Conservation (phyloP, 345 rosid genomes). For the Eutrema yunnanense region DNA sequence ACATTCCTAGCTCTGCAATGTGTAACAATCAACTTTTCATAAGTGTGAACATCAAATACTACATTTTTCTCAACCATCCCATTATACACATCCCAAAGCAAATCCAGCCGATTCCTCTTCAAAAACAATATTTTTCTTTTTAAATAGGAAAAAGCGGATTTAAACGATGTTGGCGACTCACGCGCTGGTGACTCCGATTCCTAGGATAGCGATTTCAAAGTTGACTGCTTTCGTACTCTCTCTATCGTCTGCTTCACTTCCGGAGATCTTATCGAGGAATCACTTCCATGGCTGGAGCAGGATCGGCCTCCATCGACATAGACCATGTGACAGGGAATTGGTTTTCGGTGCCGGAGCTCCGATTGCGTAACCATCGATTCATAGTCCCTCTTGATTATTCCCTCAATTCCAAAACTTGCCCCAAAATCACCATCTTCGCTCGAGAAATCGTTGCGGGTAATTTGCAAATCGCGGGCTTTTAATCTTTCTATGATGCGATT, state of each 20-base stretch:
- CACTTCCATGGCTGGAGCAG: slow-evolving; percentile 36
- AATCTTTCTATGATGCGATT: not conserved
- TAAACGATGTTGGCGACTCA: slow-evolving; percentile 17
- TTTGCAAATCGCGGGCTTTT: not conserved
- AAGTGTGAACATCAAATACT: slow-evolving; percentile 46
- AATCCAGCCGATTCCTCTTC: slow-evolving; percentile 40
- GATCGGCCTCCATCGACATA: not conserved
- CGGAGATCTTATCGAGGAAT: not conserved
- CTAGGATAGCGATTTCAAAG: slow-evolving; percentile 29
- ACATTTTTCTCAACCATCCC: slow-evolving; percentile 46
- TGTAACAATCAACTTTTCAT: slow-evolving; percentile 48
- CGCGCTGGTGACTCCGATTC: slow-evolving; percentile 19
- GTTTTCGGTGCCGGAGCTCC: slow-evolving; percentile 80
- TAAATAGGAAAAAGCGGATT: too few relatives aligned
- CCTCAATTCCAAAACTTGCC: slow-evolving; percentile 26
- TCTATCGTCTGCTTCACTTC: too few relatives aligned
- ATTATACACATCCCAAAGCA: slow-evolving; percentile 60
- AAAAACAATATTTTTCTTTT: slow-evolving; percentile 18
- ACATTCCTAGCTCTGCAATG: slow-evolving; percentile 51
- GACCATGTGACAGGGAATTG: slow-evolving; percentile 57
- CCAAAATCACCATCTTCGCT: slow-evolving; percentile 64
- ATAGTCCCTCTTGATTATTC: slow-evolving; percentile 75
- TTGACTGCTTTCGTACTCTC: too few relatives aligned
- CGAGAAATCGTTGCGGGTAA: slow-evolving; percentile 83
- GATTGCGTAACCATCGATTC: slow-evolving; percentile 78